Percentiles rank a stretch among this genome's conserved stretches.
Evolutionary conservation across 2,329 filamentous ascomycete species (phyloP).

Genomic region (Aspergillus sclerotialis): DNA sequence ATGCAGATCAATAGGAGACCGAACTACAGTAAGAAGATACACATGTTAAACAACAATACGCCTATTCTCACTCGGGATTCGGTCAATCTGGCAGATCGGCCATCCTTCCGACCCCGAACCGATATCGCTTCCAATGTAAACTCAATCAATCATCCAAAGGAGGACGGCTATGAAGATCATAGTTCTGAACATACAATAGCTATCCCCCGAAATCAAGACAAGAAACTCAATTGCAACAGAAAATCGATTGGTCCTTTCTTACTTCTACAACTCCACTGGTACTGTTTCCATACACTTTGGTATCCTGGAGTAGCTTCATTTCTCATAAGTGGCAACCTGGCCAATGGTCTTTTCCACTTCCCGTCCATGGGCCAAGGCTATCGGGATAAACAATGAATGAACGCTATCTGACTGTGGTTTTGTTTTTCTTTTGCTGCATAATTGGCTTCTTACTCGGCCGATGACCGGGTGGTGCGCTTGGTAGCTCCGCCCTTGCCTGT

Average conservation of each 20-base stretch:
- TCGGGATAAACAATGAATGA: conserved; percentile 2
- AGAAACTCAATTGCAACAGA: neutral
- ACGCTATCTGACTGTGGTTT: no score
- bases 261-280: neutral
- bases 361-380: conserved; percentile 1
- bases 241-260: neutral
- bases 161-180: no score
- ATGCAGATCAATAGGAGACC: no score
- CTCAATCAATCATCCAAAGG: no score
- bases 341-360: neutral
- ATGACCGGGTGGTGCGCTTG: conserved; percentile 50
- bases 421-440: neutral
- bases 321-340: conserved; percentile 1
- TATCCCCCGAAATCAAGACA: no score
- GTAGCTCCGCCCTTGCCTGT: conserved; percentile 67
- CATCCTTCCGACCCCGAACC: no score
- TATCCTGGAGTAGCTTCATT: conserved; percentile 1
- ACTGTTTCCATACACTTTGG: neutral
- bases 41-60: no score
- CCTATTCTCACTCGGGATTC: no score
- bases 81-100: no score
- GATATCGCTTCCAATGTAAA: no score
- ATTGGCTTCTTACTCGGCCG: conserved; percentile 25
- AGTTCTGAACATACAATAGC: no score
- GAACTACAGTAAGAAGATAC: no score